Percentiles rank a stretch among this genome's conserved stretches.
phyloP scores from a whole-genome alignment of 768 basidiomycete genomes.

The Crassisporium funariophilum region DNA sequence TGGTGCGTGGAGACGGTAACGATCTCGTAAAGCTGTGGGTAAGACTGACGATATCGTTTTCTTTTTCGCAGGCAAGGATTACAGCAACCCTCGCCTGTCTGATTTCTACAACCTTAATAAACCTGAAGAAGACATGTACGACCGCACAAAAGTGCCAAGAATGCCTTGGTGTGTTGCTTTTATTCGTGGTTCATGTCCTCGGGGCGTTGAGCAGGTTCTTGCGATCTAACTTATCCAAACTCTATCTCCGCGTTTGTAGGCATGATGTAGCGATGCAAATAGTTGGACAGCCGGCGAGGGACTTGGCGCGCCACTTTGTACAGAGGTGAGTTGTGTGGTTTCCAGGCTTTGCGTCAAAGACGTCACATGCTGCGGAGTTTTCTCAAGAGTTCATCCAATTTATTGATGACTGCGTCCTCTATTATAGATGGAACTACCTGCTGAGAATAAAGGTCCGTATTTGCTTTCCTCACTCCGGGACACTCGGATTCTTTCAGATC shows the following conservation, averaged over 20 bases:
- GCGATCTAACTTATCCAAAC: neutral
- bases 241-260: slow-evolving; percentile 48
- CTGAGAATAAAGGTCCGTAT: slow-evolving; percentile 82
- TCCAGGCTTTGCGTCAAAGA: slow-evolving; percentile 2
- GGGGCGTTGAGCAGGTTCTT: too few relatives aligned
- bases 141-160: slow-evolving; percentile 82
- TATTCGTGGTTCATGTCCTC: neutral
- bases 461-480: slow-evolving; percentile 7
- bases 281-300: slow-evolving; percentile 94
- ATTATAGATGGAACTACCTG: slow-evolving; percentile 86
- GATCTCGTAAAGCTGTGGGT: neutral
- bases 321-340: slow-evolving; percentile 78
- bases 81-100: slow-evolving; percentile 83
- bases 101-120: slow-evolving; percentile 89
- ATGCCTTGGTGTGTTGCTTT: slow-evolving; percentile 84
- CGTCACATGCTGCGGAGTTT: slow-evolving; percentile 12
- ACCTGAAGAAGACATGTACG: slow-evolving; percentile 95
- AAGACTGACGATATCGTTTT: neutral
- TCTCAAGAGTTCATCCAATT: slow-evolving; percentile 11
- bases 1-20: slow-evolving; percentile 43
- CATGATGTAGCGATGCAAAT: slow-evolving; percentile 97
- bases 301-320: slow-evolving; percentile 92
- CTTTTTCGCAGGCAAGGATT: slow-evolving; percentile 79
- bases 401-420: slow-evolving; percentile 7
- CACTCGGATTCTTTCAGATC: slow-evolving; percentile 3